These are phyloP conservation scores for Phytophthora brassicae DNA, from an alignment of 352 stramenopile genomes.

Conservation along the genomic window DNA sequence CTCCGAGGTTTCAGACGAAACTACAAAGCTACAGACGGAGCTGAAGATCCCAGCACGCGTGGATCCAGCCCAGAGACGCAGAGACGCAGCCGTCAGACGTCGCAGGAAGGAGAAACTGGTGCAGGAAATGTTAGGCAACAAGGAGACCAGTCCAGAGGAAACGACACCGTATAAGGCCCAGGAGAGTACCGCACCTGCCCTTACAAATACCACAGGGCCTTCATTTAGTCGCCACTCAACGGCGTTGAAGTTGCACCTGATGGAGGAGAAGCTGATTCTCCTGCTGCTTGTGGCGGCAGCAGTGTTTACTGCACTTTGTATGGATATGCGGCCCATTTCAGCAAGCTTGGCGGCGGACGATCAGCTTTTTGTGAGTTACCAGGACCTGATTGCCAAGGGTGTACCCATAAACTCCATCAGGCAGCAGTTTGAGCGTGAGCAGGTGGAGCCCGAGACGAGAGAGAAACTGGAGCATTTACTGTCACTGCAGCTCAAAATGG, in stretches of 20 bases:
- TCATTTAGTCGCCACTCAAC: constrained; percentile 59
- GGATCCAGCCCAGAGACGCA: constrained; percentile 63
- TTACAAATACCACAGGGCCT: constrained; percentile 9
- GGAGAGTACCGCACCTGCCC: not conserved
- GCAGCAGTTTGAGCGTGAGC: constrained; percentile 71
- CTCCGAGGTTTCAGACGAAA: not conserved
- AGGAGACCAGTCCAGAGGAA: not conserved
- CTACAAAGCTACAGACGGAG: constrained; percentile 3
- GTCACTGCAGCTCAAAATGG: constrained; percentile 38
- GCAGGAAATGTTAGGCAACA: constrained; percentile 46
- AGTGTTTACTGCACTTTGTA: constrained; percentile 49
- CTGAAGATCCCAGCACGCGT: constrained; percentile 51
- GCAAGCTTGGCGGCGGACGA: constrained; percentile 51
- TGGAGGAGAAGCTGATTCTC: constrained; percentile 67
- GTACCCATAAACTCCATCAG: constrained; percentile 64
- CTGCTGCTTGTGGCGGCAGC: constrained; percentile 51
- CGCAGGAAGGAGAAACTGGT: constrained; percentile 63
- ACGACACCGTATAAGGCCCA: not conserved
- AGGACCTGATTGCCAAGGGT: constrained; percentile 60
- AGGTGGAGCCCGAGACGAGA: constrained; percentile 46
- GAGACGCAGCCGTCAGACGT: constrained; percentile 62
- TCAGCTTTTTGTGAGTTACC: constrained; percentile 56
- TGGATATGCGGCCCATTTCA: constrained; percentile 50
- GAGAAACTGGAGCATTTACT: constrained; percentile 59
- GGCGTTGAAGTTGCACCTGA: constrained; percentile 47